Percentiles rank a stretch among this genome's conserved stretches.
phyloP scores from a whole-genome alignment of 345 rosid species.

The Erysimum cheiranthoides region DNA sequence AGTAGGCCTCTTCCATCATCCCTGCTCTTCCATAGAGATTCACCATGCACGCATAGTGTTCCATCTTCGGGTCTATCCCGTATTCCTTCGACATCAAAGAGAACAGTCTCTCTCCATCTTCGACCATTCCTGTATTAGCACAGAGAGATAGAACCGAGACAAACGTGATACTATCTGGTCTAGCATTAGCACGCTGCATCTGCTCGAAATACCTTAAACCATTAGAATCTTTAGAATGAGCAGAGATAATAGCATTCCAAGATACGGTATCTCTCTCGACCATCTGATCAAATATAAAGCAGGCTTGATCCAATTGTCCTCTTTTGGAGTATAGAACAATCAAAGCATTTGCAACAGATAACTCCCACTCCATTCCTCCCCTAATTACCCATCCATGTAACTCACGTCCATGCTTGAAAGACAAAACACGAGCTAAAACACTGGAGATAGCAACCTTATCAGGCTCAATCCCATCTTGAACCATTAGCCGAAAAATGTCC shows the following conservation, averaged over 20 bases:
- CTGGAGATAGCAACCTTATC: constrained; percentile 79
- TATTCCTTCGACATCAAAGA: constrained; percentile 59
- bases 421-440: constrained; percentile 55
- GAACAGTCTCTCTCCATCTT: constrained; percentile 70
- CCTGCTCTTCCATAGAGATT: constrained; percentile 85
- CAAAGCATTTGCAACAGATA: constrained; percentile 71
- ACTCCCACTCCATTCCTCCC: constrained; percentile 61
- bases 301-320: constrained; percentile 54
- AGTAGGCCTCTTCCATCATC: constrained; percentile 63
- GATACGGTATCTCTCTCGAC: constrained; percentile 68
- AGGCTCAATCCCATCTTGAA: constrained; percentile 59
- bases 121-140: constrained; percentile 67
- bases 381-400: constrained; percentile 80
- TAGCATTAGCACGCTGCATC: constrained; percentile 57
- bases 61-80: constrained; percentile 56
- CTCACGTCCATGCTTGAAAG: constrained; percentile 56
- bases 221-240: constrained; percentile 55
- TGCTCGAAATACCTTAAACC: constrained; percentile 62
- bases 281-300: constrained; percentile 71
- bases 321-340: constrained; percentile 59
- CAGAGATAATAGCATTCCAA: constrained; percentile 87
- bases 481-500: constrained; percentile 57
- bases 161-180: constrained; percentile 78
- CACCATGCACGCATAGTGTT: constrained; percentile 87
- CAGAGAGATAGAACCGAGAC: constrained; percentile 75